phyloP scores from a whole-genome alignment of 1,284 basidiomycete genomes.

The Ceratobasidium sp. region DNA sequence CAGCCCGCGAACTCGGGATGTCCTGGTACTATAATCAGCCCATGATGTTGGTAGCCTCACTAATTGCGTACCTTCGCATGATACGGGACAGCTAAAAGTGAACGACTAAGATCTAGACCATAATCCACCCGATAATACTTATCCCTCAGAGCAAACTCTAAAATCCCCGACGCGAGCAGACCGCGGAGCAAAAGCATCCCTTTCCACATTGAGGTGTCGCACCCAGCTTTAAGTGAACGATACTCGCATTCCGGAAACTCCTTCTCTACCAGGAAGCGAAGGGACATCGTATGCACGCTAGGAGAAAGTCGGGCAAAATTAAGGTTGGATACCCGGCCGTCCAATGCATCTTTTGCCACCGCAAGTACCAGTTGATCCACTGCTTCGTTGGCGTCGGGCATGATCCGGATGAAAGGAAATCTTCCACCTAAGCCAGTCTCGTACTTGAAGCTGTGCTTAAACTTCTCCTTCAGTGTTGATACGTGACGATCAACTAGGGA shows the following conservation, averaged over 20 bases:
- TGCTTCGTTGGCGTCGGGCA: constrained; percentile 51
- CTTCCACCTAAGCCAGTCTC: constrained; percentile 46
- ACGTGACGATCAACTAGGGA: constrained; percentile 51
- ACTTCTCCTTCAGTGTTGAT: constrained; percentile 22
- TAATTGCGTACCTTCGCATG: constrained; percentile 57
- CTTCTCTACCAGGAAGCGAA: constrained; percentile 52
- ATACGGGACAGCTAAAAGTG: constrained; percentile 68
- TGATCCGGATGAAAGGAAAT: constrained; percentile 59
- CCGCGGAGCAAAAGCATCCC: constrained; percentile 63
- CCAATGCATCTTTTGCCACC: constrained; percentile 54
- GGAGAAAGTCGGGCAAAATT: constrained; percentile 44
- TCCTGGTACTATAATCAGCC: constrained; percentile 67
- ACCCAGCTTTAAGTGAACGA: neutral
- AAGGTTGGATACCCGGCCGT: constrained; percentile 44
- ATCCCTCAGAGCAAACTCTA: constrained; percentile 60
- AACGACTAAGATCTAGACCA: constrained; percentile 62
- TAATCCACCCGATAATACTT: constrained; percentile 69
- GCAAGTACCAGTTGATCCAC: constrained; percentile 52
- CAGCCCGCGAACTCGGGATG: constrained; percentile 63
- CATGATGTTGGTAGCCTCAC: no score
- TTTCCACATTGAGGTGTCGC: constrained; percentile 52
- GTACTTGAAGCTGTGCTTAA: constrained; percentile 50
- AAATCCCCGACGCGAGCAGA: constrained; percentile 61
- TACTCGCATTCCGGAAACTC: constrained; percentile 30
- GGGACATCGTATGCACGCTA: constrained; percentile 49